Conservation (phyloP, 345 rosid genomes). For the Pistacia vera region DNA sequence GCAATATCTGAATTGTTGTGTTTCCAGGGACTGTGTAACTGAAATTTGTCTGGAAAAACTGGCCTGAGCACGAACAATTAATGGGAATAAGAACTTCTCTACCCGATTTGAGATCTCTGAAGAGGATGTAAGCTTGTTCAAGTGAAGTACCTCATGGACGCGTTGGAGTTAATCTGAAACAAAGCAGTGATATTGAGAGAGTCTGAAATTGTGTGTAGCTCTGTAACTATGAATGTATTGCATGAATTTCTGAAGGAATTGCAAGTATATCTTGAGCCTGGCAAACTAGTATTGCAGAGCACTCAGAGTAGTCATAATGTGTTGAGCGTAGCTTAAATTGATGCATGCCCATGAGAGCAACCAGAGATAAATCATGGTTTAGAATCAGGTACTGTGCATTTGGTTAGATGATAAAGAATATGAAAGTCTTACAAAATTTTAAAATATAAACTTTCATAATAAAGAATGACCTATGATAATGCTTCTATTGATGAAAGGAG, state of each 20-base stretch:
- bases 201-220: conserved; percentile 38
- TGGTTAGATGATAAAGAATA: background rate
- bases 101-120: conserved; percentile 31
- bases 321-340: conserved; percentile 34
- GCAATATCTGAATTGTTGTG: conserved; percentile 38
- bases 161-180: conserved; percentile 28
- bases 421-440: background rate
- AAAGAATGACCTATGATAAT: background rate
- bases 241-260: conserved; percentile 31
- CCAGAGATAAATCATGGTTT: conserved; percentile 34
- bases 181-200: conserved; percentile 34
- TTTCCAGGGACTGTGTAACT: conserved; percentile 25
- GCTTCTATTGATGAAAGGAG: background rate
- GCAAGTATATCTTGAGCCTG: conserved; percentile 58
- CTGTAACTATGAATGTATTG: conserved; percentile 46
- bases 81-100: conserved; percentile 55
- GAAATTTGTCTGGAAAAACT: conserved; percentile 35
- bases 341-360: conserved; percentile 26
- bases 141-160: conserved; percentile 24
- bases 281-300: conserved; percentile 25
- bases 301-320: conserved; percentile 42
- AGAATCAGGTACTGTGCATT: too few relatives aligned
- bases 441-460: background rate
- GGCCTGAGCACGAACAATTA: conserved; percentile 39
- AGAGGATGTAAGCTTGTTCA: conserved; percentile 29